Evolutionary conservation across 1,284 basidiomycete genomes (phyloP).

Genomic region (Lentinula novae-zelandiae): DNA sequence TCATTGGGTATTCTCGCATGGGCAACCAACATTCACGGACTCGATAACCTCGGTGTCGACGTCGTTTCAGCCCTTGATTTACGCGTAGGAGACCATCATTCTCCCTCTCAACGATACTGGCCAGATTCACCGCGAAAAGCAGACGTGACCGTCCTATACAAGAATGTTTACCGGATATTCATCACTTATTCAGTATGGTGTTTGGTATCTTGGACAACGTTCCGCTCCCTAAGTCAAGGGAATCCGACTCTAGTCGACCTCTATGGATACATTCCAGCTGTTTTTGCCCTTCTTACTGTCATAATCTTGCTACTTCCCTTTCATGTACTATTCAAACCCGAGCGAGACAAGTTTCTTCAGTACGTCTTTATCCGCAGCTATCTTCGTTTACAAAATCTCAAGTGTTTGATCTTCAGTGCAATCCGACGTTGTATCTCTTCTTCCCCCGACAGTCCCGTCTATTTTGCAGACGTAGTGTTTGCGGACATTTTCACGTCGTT

Average conservation of each 20-base stretch:
- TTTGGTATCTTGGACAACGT: slow-evolving; percentile 63
- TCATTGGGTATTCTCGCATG: slow-evolving; percentile 74
- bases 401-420: slow-evolving; percentile 38
- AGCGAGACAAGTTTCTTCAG: slow-evolving; percentile 74
- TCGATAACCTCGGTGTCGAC: slow-evolving; percentile 75
- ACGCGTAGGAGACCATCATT: slow-evolving; percentile 29
- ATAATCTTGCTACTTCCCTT: slow-evolving; percentile 64
- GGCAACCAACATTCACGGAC: slow-evolving; percentile 86
- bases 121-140: slow-evolving; percentile 29
- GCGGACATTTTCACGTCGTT: slow-evolving; percentile 97
- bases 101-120: slow-evolving; percentile 23
- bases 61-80: slow-evolving; percentile 66
- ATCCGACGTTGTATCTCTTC: slow-evolving; percentile 74
- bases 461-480: slow-evolving; percentile 91
- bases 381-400: not conserved
- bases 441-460: slow-evolving; percentile 56
- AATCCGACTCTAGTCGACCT: slow-evolving; percentile 60
- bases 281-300: slow-evolving; percentile 59
- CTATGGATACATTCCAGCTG: slow-evolving; percentile 72
- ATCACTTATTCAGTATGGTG: slow-evolving; percentile 56
- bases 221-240: slow-evolving; percentile 54
- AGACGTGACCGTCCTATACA: slow-evolving; percentile 40
- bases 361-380: slow-evolving; percentile 36
- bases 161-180: slow-evolving; percentile 68
- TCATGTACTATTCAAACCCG: slow-evolving; percentile 59